Base-by-base conservation (phyloP, 768 basidiomycete species). In the Leccinum longicurvipes region DNA sequence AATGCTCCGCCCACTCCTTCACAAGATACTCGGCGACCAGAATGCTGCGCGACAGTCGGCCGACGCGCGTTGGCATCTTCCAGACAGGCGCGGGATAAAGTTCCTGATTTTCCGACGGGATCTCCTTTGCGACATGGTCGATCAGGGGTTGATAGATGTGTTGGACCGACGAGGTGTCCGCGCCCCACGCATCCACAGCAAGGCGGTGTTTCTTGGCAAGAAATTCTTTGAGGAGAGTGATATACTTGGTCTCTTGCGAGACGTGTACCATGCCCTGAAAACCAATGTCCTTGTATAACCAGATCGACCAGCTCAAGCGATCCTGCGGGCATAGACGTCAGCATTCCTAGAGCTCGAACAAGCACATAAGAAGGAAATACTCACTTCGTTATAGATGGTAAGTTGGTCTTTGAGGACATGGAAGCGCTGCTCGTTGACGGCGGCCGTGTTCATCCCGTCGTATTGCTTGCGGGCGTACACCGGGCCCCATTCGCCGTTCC, bases 261-360 rank as follows among this genome's bases (percentile, higher is more conserved):
- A 85, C 76, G 70, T 88, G 82, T 27, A 88, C 85, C 89, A 92
- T 90, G 34, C 90, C 90, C 72, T 90, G 87, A 78, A 86, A 87
- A n/a, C 88, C 88, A 61, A 89, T 87, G 63, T 89, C 87, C 63
- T 88, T 93, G 80, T 89, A 93, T 19, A 91, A 73, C 91, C 91
- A 93, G 74, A 92, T 93, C 1, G 86, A 85, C 89, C 89, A 91
- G 66, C 82, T 84, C 53, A 86, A 69, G 25, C 80, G 81, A 61
- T 83, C 84, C 83, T 85, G 50, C 41, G 19, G 2, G 14, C n/a
- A 19, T 24, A 8, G 23, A 7, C 6, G 6, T 56, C 54, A 21
- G 17, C 1, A 24, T n/a, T n/a, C 12, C 25, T 31, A 6, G 55
- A 46, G n/a, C 14, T n/a, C 4, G 1, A 46, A n/a, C 4, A 34